These are phyloP conservation scores for Lactifluus rugatus DNA, from an alignment of 768 basidiomycete genomes.

Conservation along the genomic window DNA sequence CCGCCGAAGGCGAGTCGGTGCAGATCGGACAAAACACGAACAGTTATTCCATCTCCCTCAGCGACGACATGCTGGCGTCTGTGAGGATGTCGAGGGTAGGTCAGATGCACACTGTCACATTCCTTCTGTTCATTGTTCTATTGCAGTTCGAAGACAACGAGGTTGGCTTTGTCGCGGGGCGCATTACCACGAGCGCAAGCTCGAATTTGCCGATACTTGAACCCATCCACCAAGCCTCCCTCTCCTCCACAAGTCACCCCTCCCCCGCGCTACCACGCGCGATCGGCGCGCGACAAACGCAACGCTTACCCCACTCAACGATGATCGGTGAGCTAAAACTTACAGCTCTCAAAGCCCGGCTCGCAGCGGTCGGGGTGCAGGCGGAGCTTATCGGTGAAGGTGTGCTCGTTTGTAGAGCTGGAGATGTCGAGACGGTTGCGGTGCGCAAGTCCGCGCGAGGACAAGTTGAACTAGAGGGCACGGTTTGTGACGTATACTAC, in stretches of 20 bases:
- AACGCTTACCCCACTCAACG: slow-evolving; percentile 72
- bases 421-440: slow-evolving; percentile 67
- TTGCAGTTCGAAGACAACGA: slow-evolving; percentile 94
- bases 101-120: slow-evolving; percentile 4
- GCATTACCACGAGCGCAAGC: slow-evolving; percentile 75
- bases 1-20: slow-evolving; percentile 61
- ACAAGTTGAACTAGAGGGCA: slow-evolving; percentile 82
- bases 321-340: slow-evolving; percentile 98
- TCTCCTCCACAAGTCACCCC: neutral
- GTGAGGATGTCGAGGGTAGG: slow-evolving; percentile 82
- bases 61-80: slow-evolving; percentile 73
- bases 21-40: slow-evolving; percentile 95
- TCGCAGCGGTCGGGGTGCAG: slow-evolving; percentile 66
- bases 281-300: slow-evolving; percentile 57
- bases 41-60: slow-evolving; percentile 88
- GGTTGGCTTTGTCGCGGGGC: slow-evolving; percentile 84
- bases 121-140: neutral
- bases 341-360: slow-evolving; percentile 73
- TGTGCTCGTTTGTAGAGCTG: slow-evolving; percentile 74
- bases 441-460: slow-evolving; percentile 84
- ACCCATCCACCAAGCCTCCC: slow-evolving; percentile 32
- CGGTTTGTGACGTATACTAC: slow-evolving; percentile 82
- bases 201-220: slow-evolving; percentile 88
- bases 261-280: slow-evolving; percentile 30
- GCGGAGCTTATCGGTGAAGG: slow-evolving; percentile 98